Conservation (phyloP, 2,329 filamentous ascomycete genomes). For the Arachnomyces sp. region DNA sequence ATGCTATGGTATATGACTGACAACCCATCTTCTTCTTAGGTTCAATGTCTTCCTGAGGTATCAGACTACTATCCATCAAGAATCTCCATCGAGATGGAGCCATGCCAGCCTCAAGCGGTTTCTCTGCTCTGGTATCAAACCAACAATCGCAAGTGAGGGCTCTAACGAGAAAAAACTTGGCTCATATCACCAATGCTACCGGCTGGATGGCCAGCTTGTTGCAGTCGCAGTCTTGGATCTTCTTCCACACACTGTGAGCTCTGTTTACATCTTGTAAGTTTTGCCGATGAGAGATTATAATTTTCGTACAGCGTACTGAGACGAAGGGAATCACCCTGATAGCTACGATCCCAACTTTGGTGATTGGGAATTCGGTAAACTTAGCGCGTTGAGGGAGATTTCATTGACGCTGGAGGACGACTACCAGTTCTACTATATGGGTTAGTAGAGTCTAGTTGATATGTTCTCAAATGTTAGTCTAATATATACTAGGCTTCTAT, state of each 20-base stretch:
- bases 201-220: constrained; percentile 42
- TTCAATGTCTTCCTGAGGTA: constrained; percentile 42
- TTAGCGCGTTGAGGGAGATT: constrained; percentile 55
- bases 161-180: constrained; percentile 36
- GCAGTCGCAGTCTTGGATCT: constrained; percentile 43
- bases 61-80: constrained; percentile 39
- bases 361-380: constrained; percentile 55
- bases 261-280: constrained; percentile 43
- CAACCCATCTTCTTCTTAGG: constrained; percentile 16
- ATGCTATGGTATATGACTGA: not conserved
- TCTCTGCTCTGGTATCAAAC: constrained; percentile 39
- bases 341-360: constrained; percentile 55
- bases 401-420: constrained; percentile 47
- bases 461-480: not conserved
- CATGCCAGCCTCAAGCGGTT: constrained; percentile 40
- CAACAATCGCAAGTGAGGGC: constrained; percentile 27
- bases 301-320: not conserved
- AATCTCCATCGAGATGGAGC: constrained; percentile 37
- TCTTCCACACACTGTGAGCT: constrained; percentile 41
- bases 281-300: not conserved
- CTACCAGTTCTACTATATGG: constrained; percentile 61
- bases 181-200: constrained; percentile 46
- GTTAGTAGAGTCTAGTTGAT: constrained; percentile 21
- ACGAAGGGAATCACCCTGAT: constrained; percentile 1
- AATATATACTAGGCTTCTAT: constrained; percentile 45